Conservation (phyloP, 306 rosid genomes). For the Clitoria ternatea region DNA sequence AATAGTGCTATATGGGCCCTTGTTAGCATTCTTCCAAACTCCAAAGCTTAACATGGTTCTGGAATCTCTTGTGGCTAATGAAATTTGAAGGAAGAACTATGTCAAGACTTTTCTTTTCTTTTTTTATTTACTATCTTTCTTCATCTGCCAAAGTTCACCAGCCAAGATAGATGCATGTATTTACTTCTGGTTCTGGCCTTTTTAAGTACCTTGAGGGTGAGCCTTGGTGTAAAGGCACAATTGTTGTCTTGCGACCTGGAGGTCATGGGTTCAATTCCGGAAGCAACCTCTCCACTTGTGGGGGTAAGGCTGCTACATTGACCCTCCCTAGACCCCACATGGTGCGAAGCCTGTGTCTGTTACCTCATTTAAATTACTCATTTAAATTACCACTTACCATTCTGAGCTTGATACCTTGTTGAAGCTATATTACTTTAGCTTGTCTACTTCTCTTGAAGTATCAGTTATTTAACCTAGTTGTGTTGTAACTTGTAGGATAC, state of each 20-base stretch:
- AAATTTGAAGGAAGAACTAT: neutral
- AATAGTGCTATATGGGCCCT: neutral
- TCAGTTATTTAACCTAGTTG: neutral
- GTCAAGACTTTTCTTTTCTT: neutral
- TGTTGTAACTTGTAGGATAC: neutral
- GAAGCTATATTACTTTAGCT: neutral
- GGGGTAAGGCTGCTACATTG: too few relatives aligned
- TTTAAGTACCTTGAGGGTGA: too few relatives aligned
- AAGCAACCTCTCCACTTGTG: too few relatives aligned
- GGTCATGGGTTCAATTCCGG: too few relatives aligned
- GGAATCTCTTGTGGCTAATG: neutral
- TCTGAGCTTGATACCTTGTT: neutral
- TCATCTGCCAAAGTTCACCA: neutral
- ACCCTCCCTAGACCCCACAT: too few relatives aligned
- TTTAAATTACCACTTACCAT: too few relatives aligned
- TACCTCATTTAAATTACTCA: neutral
- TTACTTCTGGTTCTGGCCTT: neutral
- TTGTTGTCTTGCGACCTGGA: too few relatives aligned
- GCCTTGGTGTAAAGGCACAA: too few relatives aligned
- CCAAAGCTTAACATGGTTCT: neutral
- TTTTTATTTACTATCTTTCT: neutral
- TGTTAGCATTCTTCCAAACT: neutral
- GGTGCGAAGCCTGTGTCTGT: too few relatives aligned
- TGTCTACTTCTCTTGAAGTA: neutral
- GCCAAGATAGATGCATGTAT: neutral